phyloP scores from a whole-genome alignment of 805 yeast species.

The Vanderwaltozyma verrucispora region DNA sequence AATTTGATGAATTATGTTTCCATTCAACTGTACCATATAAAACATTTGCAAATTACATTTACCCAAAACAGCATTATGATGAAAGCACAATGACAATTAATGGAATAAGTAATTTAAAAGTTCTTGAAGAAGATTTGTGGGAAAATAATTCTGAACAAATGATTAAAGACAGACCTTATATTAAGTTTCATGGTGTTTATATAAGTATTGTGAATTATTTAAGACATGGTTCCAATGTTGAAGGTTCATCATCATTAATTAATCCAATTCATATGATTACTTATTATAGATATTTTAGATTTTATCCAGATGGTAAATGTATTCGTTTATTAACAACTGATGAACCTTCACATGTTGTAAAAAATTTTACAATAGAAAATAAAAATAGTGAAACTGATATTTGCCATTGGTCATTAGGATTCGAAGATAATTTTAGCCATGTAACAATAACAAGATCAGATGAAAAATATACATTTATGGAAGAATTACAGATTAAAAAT shows the following conservation, averaged over 20 bases:
- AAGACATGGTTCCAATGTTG: slow-evolving; percentile 70
- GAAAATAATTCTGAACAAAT: slow-evolving; percentile 30
- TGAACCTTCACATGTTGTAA: slow-evolving; percentile 63
- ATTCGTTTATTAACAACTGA: slow-evolving; percentile 57
- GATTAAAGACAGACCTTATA: slow-evolving; percentile 53
- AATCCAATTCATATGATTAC: slow-evolving; percentile 78
- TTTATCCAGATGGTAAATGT: slow-evolving; percentile 69
- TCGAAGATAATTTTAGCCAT: slow-evolving; percentile 41
- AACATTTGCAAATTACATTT: slow-evolving; percentile 38
- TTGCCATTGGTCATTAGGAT: slow-evolving; percentile 50
- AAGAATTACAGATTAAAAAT: slow-evolving; percentile 47
- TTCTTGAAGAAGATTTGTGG: slow-evolving; percentile 33
- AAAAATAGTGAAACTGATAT: slow-evolving; percentile 30
- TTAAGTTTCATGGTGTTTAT: slow-evolving; percentile 76
- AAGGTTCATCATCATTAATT: slow-evolving; percentile 53
- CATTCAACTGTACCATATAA: slow-evolving; percentile 41
- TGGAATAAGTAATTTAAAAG: slow-evolving; percentile 28
- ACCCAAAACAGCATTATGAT: slow-evolving; percentile 45
- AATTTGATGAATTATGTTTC: slow-evolving; percentile 48
- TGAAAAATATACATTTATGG: slow-evolving; percentile 50
- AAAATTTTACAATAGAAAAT: slow-evolving; percentile 33
- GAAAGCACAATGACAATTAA: slow-evolving; percentile 32
- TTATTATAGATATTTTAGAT: slow-evolving; percentile 76
- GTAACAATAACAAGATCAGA: slow-evolving; percentile 49
- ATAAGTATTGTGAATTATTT: slow-evolving; percentile 77